Base-by-base conservation (phyloP, 768 basidiomycete species). In the Tricholoma flavovirens region DNA sequence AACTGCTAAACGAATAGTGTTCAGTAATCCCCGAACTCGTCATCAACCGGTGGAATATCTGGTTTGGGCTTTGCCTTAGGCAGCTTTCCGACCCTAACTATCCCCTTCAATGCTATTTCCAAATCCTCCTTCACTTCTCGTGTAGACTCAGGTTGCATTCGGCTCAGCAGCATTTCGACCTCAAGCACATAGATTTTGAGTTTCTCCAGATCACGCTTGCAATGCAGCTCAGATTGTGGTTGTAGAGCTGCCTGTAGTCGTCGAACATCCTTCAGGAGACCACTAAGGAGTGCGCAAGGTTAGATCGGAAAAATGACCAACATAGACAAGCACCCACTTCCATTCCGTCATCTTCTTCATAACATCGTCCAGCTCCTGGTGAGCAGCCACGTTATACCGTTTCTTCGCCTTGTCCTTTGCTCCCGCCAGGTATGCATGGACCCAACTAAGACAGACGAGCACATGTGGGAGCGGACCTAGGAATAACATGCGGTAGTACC, bases 401-500 rank as follows among this genome's bases (percentile, higher is more conserved):
- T 66, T 63, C 52, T 73, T 78, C 2, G 64, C 61, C 19, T 62
- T 60, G 5, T 17, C 56, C 64, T 78, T 78, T 50, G 64, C 58
- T 15, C 62, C 49, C 36, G 63, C 38, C 7, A 70, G 59, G 17
- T 65, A 24, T 1, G 60, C 35, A 10, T 70, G 62, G 19, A 66
- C 61, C n/a, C 63, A 53, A 48, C 80, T 73, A 26, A 81, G 67
- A 57, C 73, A 77, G 2, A 75, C 58, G 2, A 78, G 63, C 26
- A 80, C 59, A 51, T 70, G 74, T 1, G 78, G 75, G 7, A 81
- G 64, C 40, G 71, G 69, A 1, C 71, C 71, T 6, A 70, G 62
- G 60, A 74, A 78, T 12, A 76, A 63, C 0, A 63, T 54, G 12
- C 68, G 69, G 56, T 82, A 79, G 15, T 54, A 57, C 5, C 55